Evolutionary conservation across 176 grass and related monocot species (phyloP).

Genomic region (Rhynchospora tenuis): DNA sequence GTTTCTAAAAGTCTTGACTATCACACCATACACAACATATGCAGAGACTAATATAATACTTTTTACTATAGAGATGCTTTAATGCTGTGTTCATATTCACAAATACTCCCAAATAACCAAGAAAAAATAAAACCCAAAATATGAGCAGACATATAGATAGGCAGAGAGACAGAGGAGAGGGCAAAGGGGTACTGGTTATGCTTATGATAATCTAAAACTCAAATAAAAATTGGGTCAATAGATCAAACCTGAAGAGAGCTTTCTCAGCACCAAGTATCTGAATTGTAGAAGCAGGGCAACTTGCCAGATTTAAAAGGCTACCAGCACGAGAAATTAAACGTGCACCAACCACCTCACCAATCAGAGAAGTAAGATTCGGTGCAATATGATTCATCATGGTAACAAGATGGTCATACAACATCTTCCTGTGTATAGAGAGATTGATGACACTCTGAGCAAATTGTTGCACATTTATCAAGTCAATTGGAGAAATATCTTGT

Average conservation of each 20-base stretch:
- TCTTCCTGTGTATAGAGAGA: conserved; percentile 81
- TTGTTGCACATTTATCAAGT: conserved; percentile 88
- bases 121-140: not conserved
- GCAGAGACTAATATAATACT: not conserved
- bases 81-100: not conserved
- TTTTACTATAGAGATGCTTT: not conserved
- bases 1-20: not conserved
- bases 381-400: conserved; percentile 98
- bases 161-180: not conserved
- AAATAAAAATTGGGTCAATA: not conserved
- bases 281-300: conserved; percentile 76
- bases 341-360: conserved; percentile 89
- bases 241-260: conserved; percentile 83
- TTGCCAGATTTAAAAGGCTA: conserved; percentile 96
- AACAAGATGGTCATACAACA: conserved; percentile 91
- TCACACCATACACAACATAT: not conserved
- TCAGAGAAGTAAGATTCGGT: conserved; percentile 74
- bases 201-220: not conserved
- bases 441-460: conserved; percentile 90
- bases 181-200: not conserved
- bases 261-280: conserved; percentile 99
- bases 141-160: not conserved
- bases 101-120: too few species aligned
- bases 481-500: conserved; percentile 77
- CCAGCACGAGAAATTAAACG: conserved; percentile 93